These are phyloP conservation scores for Malus hybrid DNA, from an alignment of 331 rosid species.

Conservation along the genomic window DNA sequence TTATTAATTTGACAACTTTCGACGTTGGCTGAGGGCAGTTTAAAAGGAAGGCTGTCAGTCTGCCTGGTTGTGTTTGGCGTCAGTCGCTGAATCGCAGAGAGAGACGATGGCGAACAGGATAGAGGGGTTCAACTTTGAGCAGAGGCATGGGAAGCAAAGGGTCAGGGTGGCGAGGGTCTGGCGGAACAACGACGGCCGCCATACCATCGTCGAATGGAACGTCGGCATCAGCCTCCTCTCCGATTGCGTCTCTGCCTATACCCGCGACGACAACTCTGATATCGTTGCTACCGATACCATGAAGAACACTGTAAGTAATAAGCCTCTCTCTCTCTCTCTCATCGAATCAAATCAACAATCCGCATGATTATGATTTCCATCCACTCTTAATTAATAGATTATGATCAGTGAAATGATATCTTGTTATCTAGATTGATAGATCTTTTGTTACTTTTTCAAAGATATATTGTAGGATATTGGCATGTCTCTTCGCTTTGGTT, in stretches of 20 bases:
- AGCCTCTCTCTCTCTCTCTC: not conserved
- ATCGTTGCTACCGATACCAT: constrained; percentile 91
- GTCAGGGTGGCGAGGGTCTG: constrained; percentile 84
- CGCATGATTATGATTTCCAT: not conserved
- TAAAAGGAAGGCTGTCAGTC: not conserved
- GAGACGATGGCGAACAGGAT: constrained; percentile 30
- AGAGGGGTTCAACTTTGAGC: constrained; percentile 64
- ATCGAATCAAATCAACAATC: not conserved
- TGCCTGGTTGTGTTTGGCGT: not conserved
- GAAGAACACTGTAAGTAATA: constrained; percentile 67
- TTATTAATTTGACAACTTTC: no score
- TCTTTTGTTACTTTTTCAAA: not conserved
- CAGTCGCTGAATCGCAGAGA: not conserved
- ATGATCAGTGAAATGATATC: not conserved
- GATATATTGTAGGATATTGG: no score
- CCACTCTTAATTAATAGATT: not conserved
- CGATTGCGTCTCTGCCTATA: constrained; percentile 60
- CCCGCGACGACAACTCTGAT: constrained; percentile 61
- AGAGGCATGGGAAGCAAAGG: constrained; percentile 75
- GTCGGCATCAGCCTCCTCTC: constrained; percentile 68
- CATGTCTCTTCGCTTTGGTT: no score
- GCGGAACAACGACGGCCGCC: constrained; percentile 51
- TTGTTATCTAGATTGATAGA: not conserved
- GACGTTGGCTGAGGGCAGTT: no score
- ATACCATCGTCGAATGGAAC: constrained; percentile 78